Conservation (phyloP, 768 basidiomycete genomes). For the Lactarius trivialis region DNA sequence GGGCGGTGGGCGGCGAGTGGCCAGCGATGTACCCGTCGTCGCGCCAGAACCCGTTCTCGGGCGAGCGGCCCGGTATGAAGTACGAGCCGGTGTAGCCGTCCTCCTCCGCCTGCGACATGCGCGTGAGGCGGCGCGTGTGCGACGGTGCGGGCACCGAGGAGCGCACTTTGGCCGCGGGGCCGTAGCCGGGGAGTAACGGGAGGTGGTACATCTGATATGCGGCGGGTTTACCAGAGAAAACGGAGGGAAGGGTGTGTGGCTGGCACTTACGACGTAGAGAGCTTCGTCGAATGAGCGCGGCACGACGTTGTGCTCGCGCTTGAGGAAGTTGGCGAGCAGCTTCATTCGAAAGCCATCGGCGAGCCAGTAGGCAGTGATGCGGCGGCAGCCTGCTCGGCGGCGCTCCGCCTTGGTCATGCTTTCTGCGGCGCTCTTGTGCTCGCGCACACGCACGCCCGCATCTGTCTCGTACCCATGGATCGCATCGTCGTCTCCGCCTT, state of each 20-base stretch:
- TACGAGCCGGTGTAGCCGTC: slow-evolving; percentile 85
- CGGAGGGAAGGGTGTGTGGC: no score
- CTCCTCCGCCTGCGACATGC: slow-evolving; percentile 83
- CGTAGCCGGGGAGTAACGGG: slow-evolving; percentile 87
- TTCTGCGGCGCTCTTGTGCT: slow-evolving; percentile 81
- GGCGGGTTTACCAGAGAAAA: no score
- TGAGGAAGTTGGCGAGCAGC: slow-evolving; percentile 74
- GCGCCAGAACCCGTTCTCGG: slow-evolving; percentile 10
- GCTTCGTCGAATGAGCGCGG: slow-evolving; percentile 91
- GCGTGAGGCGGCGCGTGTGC: slow-evolving; percentile 50
- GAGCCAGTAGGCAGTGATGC: slow-evolving; percentile 86
- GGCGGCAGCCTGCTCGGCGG: slow-evolving; percentile 69
- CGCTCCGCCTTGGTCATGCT: slow-evolving; percentile 84
- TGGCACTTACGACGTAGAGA: slow-evolving; percentile 70
- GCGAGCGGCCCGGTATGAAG: slow-evolving; percentile 41
- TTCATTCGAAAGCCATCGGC: slow-evolving; percentile 85
- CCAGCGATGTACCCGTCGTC: slow-evolving; percentile 57
- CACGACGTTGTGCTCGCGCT: slow-evolving; percentile 86
- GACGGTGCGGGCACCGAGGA: slow-evolving; percentile 59
- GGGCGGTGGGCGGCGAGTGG: slow-evolving; percentile 22
- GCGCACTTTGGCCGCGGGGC: slow-evolving; percentile 76
- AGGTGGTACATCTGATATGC: slow-evolving; percentile 77
- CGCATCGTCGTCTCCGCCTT: slow-evolving; percentile 36
- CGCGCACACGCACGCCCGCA: slow-evolving; percentile 32
- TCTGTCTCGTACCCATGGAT: slow-evolving; percentile 61